Evolutionary conservation across 2,329 filamentous ascomycete genomes (phyloP).

Genomic region (Tricladium varicosporioides): DNA sequence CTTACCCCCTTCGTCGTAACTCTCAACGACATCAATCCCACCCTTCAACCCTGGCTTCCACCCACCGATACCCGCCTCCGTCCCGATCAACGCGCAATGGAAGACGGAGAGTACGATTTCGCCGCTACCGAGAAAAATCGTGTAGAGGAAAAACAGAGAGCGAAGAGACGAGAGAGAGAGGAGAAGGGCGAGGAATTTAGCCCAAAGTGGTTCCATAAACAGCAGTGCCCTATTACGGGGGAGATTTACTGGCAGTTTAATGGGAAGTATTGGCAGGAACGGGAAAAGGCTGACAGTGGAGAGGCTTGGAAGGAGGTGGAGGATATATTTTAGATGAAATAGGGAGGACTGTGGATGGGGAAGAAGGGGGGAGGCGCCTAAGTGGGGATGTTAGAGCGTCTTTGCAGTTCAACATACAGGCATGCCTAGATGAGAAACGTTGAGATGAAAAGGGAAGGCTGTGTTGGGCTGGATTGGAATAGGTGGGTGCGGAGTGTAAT

Average conservation of each 20-base stretch:
- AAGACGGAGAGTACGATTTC: conserved; percentile 94
- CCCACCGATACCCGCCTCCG: conserved; percentile 92
- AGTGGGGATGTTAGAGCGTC: too few relatives aligned
- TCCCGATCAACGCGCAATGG: conserved; percentile 96
- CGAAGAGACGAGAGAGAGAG: conserved; percentile 71
- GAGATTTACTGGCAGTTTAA: conserved; percentile 90
- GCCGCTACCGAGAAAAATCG: conserved; percentile 93
- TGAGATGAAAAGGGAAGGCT: too few relatives aligned
- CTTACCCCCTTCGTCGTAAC: conserved; percentile 94
- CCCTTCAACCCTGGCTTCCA: conserved; percentile 72
- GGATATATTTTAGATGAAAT: conserved; percentile 35
- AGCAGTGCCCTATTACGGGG: conserved; percentile 73
- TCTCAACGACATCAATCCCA: conserved; percentile 87
- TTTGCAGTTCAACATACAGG: too few relatives aligned
- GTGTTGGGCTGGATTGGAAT: too few relatives aligned
- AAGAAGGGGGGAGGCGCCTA: too few relatives aligned
- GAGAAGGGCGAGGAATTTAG: conserved; percentile 74
- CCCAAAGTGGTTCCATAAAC: conserved; percentile 82
- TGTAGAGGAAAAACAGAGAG: conserved; percentile 87
- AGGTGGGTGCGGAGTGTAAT: too few relatives aligned
- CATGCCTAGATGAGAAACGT: too few relatives aligned
- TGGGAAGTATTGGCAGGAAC: conserved; percentile 80
- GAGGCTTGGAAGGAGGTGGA: conserved; percentile 35
- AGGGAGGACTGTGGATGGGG: too few relatives aligned
- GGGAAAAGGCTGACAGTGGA: conserved; percentile 37